Evolutionary conservation across 2,329 filamentous ascomycete species (phyloP), one percentile per base, ranked within the genome.

Genomic region (Hypocrella siamensis): DNA sequence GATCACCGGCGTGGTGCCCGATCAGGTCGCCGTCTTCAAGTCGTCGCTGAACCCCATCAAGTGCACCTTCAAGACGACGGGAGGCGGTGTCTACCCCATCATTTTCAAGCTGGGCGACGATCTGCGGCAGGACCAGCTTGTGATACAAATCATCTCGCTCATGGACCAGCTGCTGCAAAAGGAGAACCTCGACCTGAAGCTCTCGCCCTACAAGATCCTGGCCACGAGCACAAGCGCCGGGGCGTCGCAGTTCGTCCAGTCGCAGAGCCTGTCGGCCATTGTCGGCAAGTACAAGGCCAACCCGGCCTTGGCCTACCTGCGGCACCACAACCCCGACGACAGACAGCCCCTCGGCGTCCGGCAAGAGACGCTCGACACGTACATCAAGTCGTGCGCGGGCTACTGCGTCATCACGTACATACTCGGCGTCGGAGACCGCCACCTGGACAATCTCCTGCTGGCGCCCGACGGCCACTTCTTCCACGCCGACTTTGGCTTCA

Each of bases 391-490:
- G 0, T 94, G 90, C 48, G 90, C 90, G 1, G 90, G 90, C 21
- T 98, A 98, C 57, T 96, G 90, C 53, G 90, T 98, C 11, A 94
- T 98, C 43, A 98, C 92, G 0, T 98, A 98, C 53, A 81, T 98
- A 12, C 71, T 98, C 10, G 92, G 90, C 19, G 90, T 98, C 3
- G 90, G 90, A 15, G 90, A 98, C 51, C 77, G 90, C 2, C 90
- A 98, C 56, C 68, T 96, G 3, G 90, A 98, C 52, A 98, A 98
- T 46, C 71, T 98, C 1, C 74, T 98, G 17, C 72, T 98, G 5
- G 74, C 85, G 0, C 86, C 90, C 1, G 79, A 86, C 42, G 90
- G 75, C 0, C 84, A 92, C 54, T 98, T 98, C 63, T 94, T 98
- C 67, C 90, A 98, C 52, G 86, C 88, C 19, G 90, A 98, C 53